Base-by-base conservation (phyloP, 164 flowering plant genomes). In the Vitis amurensis region DNA sequence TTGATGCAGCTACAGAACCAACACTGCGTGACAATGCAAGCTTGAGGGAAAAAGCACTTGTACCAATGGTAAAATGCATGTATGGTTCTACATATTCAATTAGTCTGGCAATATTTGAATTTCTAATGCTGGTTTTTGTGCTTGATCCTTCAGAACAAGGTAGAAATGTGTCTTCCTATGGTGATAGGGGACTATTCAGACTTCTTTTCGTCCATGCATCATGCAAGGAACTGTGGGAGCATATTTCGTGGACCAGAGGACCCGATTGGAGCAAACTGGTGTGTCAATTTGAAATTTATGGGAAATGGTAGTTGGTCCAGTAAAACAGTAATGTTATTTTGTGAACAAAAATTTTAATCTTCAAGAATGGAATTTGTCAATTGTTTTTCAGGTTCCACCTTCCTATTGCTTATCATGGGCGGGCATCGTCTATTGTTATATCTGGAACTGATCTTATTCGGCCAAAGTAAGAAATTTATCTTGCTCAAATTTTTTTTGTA, bases 381-480 rank as follows among this genome's bases (percentile, higher is more conserved):
- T 67, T 11, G 10, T 31, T 68, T 75, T 82, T 51, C 86, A 95
- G 99, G 98, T 96, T 85, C 76, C 88, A 86, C 73, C 88, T 96
- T 73, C 97, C 99, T 60, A 91, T 96, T 70, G 99, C 97, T 44
- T 96, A 96, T 77, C 98, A 96, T 83, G 99, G 99, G 72, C 86
- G 97, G 58, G 93, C 99, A 60, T 96, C 99, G 58, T 96, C 99
- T 31, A 73, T 96, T 71, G 92, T 96, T 61, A 79, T 91, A 61
- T 96, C 98, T 71, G 99, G 98, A 70, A 91, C 98, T 47, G 90
- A 91, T 58, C 87, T 95, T 53, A 73, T 78, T 71, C 80, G 97
- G 64, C 99, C 99, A 72, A 89, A 91, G 99, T 91, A 44, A 75
- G 76, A 60, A 27, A 61, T 55, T 67, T 55, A 68, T 23, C 2